A percentile compares a stretch with the other conserved stretches of the same genome.
These are phyloP conservation scores for Beta lomatogona DNA, from an alignment of 179 eudicot genomes.

Conservation along the genomic window DNA sequence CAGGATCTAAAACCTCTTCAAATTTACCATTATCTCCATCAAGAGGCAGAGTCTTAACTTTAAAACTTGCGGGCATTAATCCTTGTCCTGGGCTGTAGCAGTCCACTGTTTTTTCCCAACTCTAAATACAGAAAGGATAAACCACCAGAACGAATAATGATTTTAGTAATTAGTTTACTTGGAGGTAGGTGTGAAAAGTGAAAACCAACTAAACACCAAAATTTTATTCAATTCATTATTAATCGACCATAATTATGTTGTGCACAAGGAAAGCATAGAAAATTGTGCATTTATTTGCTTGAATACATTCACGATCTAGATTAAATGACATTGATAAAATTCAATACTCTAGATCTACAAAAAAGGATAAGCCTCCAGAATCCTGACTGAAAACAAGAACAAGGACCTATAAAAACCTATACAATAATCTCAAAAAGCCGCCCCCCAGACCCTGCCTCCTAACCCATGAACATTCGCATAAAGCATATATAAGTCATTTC, in stretches of 20 bases:
- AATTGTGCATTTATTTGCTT: not conserved
- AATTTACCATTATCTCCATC: constrained; percentile 54
- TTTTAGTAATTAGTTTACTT: not conserved
- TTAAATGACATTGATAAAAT: not conserved
- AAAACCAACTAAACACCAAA: not conserved
- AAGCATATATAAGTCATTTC: not conserved
- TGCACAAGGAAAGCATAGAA: not conserved
- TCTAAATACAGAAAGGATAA: constrained; percentile 27
- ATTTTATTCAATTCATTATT: not conserved
- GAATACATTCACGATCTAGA: not conserved
- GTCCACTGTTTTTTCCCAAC: constrained; percentile 74
- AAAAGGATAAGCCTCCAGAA: not conserved
- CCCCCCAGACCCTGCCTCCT: not conserved
- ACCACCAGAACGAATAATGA: not conserved
- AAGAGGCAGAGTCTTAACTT: constrained; percentile 78
- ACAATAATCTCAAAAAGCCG: not conserved
- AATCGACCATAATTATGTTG: not conserved
- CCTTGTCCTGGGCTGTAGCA: constrained; percentile 99
- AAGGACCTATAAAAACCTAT: not conserved
- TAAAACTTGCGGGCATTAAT: constrained; percentile 97
- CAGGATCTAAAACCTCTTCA: constrained; percentile 96
- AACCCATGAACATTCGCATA: not conserved
- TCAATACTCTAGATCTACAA: not conserved
- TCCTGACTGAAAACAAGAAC: not conserved
- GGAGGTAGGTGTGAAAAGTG: not conserved